Evolutionary conservation across 2,329 filamentous ascomycete species (phyloP).

Genomic region (Huntiella savannae): DNA sequence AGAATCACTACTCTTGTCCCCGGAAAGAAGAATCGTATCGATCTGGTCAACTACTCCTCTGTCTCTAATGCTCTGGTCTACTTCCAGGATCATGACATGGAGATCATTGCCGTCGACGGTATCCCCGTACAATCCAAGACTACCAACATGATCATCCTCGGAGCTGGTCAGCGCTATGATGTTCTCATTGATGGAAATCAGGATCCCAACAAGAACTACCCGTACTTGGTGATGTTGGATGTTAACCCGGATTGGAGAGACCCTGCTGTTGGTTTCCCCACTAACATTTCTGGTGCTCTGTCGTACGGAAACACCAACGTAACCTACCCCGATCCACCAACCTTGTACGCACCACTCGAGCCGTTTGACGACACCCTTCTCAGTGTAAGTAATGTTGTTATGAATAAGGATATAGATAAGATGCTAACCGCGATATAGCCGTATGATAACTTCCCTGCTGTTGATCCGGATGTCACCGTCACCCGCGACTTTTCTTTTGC

Average conservation of each 20-base stretch:
- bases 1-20: slow-evolving; percentile 1
- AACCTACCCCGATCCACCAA: slow-evolving; percentile 14
- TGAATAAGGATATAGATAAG: background rate
- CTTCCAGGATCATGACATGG: slow-evolving; percentile 26
- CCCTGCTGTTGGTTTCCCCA: slow-evolving; percentile 16
- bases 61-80: slow-evolving; percentile 25
- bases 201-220: slow-evolving; percentile 22
- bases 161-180: slow-evolving; percentile 28
- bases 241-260: slow-evolving; percentile 21
- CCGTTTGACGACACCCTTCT: slow-evolving; percentile 58
- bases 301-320: slow-evolving; percentile 18
- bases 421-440: slow-evolving; percentile 21
- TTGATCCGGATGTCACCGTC: slow-evolving; percentile 9
- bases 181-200: slow-evolving; percentile 25
- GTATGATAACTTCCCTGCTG: slow-evolving; percentile 36
- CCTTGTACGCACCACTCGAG: slow-evolving; percentile 34
- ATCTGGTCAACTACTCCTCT: slow-evolving; percentile 27
- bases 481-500: slow-evolving; percentile 32
- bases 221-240: slow-evolving; percentile 25
- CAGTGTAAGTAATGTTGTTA: slow-evolving; percentile 16
- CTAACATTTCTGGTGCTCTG: slow-evolving; percentile 27
- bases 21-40: slow-evolving; percentile 25
- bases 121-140: slow-evolving; percentile 21
- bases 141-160: slow-evolving; percentile 22
- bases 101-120: slow-evolving; percentile 26